A percentile compares a stretch with the other conserved stretches of the same genome.
phyloP scores from a whole-genome alignment of 2,329 filamentous ascomycete species.

The Aspergillus amoenus region DNA sequence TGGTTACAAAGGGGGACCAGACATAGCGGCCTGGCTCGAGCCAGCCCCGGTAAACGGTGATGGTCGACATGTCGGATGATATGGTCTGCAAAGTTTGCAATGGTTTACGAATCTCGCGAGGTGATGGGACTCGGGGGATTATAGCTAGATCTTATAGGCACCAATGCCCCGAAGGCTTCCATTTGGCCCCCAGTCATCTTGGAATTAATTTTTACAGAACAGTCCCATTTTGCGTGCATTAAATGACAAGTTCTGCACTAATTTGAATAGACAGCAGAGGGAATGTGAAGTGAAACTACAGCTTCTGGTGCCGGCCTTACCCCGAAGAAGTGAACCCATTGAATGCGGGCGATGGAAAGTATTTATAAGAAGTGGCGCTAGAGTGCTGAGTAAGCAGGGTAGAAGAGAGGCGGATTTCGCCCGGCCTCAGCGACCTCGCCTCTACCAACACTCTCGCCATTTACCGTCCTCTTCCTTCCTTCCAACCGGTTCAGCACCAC shows the following conservation, averaged over 20 bases:
- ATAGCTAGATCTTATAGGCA: not conserved
- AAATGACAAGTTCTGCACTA: not conserved
- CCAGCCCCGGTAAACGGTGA: constrained; percentile 54
- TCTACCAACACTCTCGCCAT: constrained; percentile 28
- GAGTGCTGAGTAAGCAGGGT: constrained; percentile 34
- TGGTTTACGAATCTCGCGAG: not conserved
- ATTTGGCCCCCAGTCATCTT: not conserved
- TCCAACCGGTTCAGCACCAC: not conserved
- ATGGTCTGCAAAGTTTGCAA: not conserved
- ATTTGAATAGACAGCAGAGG: not conserved
- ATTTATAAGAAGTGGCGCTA: constrained; percentile 12
- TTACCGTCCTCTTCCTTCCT: not conserved
- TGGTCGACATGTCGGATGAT: not conserved
- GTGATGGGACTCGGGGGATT: too few species aligned
- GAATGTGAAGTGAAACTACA: not conserved
- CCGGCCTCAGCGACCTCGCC: constrained; percentile 36
- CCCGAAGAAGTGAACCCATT: not conserved
- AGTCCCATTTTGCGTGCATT: not conserved
- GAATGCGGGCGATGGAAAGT: not conserved
- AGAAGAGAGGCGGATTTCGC: constrained; percentile 36
- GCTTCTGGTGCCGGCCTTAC: too few species aligned
- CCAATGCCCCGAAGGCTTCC: not conserved
- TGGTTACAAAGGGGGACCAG: constrained; percentile 64
- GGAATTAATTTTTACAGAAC: not conserved
- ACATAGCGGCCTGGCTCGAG: constrained; percentile 43